Evolutionary conservation across 148 eudicot genomes (phyloP), one percentile per base, ranked within the genome.

Genomic region (Dysphania ambrosioides): DNA sequence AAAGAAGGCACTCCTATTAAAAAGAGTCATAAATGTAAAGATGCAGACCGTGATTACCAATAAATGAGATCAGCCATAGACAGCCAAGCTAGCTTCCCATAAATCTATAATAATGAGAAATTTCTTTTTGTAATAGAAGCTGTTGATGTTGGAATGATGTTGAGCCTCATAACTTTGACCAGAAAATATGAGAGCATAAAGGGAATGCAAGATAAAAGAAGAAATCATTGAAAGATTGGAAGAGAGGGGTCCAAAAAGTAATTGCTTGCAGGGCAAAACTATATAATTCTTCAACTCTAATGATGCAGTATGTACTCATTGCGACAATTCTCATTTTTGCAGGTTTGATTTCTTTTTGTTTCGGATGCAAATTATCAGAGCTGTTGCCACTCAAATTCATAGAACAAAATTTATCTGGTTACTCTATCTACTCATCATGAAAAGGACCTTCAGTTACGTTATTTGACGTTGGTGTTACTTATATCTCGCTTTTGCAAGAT

Each of bases 71-170:
- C 44, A 70, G 74, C 66, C 36, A 56, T 61, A 27, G 38, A 70
- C 27, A 34, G 2, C 44, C 55, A 15, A 62, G 11, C 55, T 41
- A n/a, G n/a, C n/a, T n/a, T n/a, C n/a, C n/a, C n/a, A n/a, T n/a
- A n/a, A n/a, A n/a, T n/a, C n/a, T 32, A 73, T 42, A 49, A 69
- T 68, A 24, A 74, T 81, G 69, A 70, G 70, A 64, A 44, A 70
- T 42, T 77, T 73, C 66, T 75, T 74, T 10, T 31, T 24, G 56
- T 75, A 34, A 53, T 35, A 70, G 81, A 21, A 66, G 60, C n/a
- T n/a, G n/a, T 82, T 82, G 81, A 82, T 82, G 71, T 74, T 64
- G 73, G 49, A 78, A 82, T 82, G 81, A 82, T 82, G 79, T 64
- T 57, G 64, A 82, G 57, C 44, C 77, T 76, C 78, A 75, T 78